Evolutionary conservation across 495 filamentous ascomycete species (phyloP), one percentile per base, ranked within the genome.

Genomic region (Tuber melanosporum): DNA sequence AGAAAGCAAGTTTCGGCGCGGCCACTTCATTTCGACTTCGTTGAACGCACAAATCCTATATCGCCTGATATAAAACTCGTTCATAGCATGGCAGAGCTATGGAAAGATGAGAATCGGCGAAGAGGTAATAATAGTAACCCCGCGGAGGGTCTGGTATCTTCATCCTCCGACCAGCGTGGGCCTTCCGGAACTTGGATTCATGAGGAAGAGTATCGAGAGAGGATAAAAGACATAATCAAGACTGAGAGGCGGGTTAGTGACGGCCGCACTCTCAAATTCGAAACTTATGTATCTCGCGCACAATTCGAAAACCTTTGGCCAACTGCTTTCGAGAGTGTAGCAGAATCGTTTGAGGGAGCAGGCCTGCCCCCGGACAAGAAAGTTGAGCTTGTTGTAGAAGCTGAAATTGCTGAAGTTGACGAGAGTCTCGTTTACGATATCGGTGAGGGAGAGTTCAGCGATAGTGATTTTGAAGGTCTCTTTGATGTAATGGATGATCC

Each of bases 71-170:
- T 94, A 82, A 95, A 94, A 81, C 83, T 88, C 32, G 85, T 93
- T 7, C 93, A 92, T 82, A 98, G 96, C 78, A 93, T 99, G 91
- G 94, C 93, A 75, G 93, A 92, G 7, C 84, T 99, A 26, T 99
- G 95, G 95, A 90, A 90, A 84, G 94, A 97, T 82, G 95, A 99
- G 84, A 93, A 91, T 1, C 89, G 88, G 66, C 89, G 95, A 71
- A 89, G 94, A 45, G 76, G 73, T 43, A 57, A 76, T 41, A 32
- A 32, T 19, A 26, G 57, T 8, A 66, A 19, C 19, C 26, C 57
- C 12, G 75, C 77, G 0, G 95, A 97, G 71, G 94, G 90, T 3
- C 80, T 98, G 75, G 87, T 94, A 20, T 92, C 93, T 20, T 93
- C 97, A 89, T 97, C 94, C 26, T 93, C 93, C 3, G 91, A 94